Evolutionary conservation across 129 eudicot species (phyloP).

Genomic region (Sambucus nigra): DNA sequence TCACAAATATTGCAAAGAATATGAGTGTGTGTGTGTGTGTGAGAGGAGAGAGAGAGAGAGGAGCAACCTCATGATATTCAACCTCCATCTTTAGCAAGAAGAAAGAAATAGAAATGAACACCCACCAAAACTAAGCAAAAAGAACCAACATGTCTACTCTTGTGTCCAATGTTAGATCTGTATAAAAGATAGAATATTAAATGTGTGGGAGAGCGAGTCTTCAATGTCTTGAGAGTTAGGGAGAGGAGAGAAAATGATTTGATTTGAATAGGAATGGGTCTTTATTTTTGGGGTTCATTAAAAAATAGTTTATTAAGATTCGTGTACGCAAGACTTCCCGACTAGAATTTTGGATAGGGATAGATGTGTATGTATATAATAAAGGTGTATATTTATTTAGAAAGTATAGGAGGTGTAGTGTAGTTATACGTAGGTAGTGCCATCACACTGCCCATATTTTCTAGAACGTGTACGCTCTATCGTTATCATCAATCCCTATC

Average conservation of each 20-base stretch:
- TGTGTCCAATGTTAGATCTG: not conserved
- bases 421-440: too few relatives aligned
- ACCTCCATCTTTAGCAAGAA: constrained; percentile 43
- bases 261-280: not conserved
- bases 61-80: constrained; percentile 60
- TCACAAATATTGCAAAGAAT: constrained; percentile 5
- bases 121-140: not conserved
- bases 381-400: too few relatives aligned
- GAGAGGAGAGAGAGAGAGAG: too few relatives aligned
- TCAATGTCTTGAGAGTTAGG: constrained; percentile 1
- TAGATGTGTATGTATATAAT: too few relatives aligned
- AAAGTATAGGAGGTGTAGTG: too few relatives aligned
- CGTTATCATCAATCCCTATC: too few relatives aligned
- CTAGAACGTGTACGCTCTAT: too few relatives aligned
- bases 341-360: too few relatives aligned
- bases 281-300: not conserved
- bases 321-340: too few relatives aligned
- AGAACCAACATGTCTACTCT: not conserved
- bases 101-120: not conserved
- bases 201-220: not conserved
- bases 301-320: too few relatives aligned
- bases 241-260: not conserved
- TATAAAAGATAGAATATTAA: not conserved
- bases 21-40: not conserved
- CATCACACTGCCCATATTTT: too few relatives aligned